phyloP scores from a whole-genome alignment of 768 basidiomycete genomes.

The Boletus rubroflammeus region DNA sequence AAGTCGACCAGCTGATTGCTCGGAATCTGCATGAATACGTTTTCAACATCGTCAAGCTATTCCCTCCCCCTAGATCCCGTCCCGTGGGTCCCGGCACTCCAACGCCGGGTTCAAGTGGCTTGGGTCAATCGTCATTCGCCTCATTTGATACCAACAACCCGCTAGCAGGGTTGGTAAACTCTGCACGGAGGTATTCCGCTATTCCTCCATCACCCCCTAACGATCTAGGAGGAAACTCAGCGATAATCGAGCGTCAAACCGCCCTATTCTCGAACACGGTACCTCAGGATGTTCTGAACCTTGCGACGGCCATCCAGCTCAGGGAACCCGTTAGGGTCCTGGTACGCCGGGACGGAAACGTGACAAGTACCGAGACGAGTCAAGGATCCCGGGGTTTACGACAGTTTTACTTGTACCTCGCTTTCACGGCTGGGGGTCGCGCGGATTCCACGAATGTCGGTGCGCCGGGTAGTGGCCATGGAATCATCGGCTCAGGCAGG shows the following conservation, averaged over 20 bases:
- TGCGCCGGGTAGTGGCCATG: conserved; percentile 57
- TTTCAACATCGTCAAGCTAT: conserved; percentile 84
- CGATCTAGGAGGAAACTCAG: conserved; percentile 32
- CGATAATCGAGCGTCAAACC: conserved; percentile 74
- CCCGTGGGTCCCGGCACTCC: conserved; percentile 38
- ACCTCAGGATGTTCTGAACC: conserved; percentile 94
- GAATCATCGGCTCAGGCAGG: conserved; percentile 93
- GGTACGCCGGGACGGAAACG: conserved; percentile 86
- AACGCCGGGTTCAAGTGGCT: conserved; percentile 29
- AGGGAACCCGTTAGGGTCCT: conserved; percentile 97
- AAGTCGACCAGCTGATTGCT: conserved; percentile 97
- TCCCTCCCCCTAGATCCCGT: conserved; percentile 84
- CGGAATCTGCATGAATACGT: conserved; percentile 96
- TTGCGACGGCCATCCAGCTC: conserved; percentile 89
- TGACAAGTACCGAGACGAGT: conserved; percentile 61
- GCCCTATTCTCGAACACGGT: conserved; percentile 98
- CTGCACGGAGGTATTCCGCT: conserved; percentile 58
- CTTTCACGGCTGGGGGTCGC: conserved; percentile 85
- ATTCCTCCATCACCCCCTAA: conserved; percentile 47
- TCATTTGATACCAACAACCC: conserved; percentile 44
- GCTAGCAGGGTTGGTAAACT: conserved; percentile 33
- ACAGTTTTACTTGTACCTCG: conserved; percentile 95
- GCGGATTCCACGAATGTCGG: conserved; percentile 46
- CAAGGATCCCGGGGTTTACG: conserved; percentile 82
- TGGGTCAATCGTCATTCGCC: conserved; percentile 42